phyloP scores from a whole-genome alignment of 108 stramenopile species.

The Cyclotella sp. region DNA sequence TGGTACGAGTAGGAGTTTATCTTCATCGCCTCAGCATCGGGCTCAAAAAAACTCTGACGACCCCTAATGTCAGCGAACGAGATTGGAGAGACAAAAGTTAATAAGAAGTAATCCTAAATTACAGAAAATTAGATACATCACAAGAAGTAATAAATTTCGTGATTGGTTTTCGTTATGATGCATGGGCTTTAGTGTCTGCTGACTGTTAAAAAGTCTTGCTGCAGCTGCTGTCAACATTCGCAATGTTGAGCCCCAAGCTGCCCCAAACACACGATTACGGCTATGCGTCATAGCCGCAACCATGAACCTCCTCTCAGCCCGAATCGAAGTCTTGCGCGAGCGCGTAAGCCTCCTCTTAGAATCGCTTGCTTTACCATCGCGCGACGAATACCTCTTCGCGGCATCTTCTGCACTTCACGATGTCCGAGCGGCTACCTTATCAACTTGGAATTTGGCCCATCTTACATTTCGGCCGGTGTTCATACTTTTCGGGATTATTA shows the following conservation, averaged over 20 bases:
- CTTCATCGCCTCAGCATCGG: too few species aligned
- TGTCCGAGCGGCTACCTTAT: conserved; percentile 40
- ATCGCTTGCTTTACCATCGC: conserved; percentile 55
- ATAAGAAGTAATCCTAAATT: too few species aligned
- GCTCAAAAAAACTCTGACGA: too few species aligned
- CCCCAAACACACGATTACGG: too few species aligned
- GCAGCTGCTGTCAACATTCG: background rate
- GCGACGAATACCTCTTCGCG: conserved; percentile 54
- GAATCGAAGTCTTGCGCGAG: conserved; percentile 19
- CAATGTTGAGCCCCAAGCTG: background rate
- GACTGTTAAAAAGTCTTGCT: background rate
- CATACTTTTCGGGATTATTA: conserved; percentile 56
- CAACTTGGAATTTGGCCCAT: conserved; percentile 51
- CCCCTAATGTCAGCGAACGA: too few species aligned
- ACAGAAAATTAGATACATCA: too few species aligned
- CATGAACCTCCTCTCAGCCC: conserved; percentile 28
- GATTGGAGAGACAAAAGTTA: too few species aligned
- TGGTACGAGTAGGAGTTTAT: too few species aligned
- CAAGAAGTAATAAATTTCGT: too few species aligned
- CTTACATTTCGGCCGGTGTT: conserved; percentile 59
- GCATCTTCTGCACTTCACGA: conserved; percentile 40
- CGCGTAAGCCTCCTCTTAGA: conserved; percentile 22
- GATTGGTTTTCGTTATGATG: too few species aligned
- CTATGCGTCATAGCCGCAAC: background rate
- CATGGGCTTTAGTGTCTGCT: too few species aligned